phyloP scores from a whole-genome alignment of 352 stramenopile species.

The Phytophthora macrochlamydospora region DNA sequence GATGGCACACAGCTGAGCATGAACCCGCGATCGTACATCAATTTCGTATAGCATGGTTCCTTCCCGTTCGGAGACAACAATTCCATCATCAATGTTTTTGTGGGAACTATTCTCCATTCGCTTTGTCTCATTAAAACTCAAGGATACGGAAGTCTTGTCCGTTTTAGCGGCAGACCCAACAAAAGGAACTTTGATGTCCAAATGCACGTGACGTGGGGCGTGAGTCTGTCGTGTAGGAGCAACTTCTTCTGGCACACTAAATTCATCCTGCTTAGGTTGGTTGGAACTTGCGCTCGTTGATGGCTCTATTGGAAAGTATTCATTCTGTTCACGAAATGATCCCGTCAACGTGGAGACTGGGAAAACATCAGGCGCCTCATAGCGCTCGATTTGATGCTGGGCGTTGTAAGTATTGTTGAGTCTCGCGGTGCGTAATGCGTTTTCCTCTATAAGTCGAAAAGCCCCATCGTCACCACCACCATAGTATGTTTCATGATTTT shows the following conservation, averaged over 20 bases:
- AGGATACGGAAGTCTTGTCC: too few species aligned
- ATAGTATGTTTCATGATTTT: slow-evolving; percentile 2
- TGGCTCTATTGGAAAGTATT: not conserved
- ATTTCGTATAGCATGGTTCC: slow-evolving; percentile 14
- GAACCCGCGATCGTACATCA: slow-evolving; percentile 25
- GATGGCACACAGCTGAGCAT: slow-evolving; percentile 24
- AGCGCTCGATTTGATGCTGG: slow-evolving; percentile 49
- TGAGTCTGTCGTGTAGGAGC: not conserved
- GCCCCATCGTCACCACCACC: not conserved
- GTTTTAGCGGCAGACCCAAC: not conserved
- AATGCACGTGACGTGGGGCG: not conserved
- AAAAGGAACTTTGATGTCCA: slow-evolving; percentile 10
- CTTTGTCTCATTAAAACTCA: not conserved
- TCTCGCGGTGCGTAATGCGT: not conserved
- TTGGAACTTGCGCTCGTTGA: not conserved
- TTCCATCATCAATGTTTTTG: not conserved
- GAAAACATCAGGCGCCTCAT: slow-evolving; percentile 33
- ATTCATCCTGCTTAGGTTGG: slow-evolving; percentile 21
- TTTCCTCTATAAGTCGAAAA: not conserved
- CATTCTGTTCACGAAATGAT: slow-evolving; percentile 46
- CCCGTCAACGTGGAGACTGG: slow-evolving; percentile 31
- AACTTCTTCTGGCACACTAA: slow-evolving; percentile 2
- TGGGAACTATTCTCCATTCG: slow-evolving; percentile 5
- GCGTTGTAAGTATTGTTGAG: slow-evolving; percentile 31
- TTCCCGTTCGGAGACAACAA: not conserved